Percentiles rank a stretch among this genome's conserved stretches.
Evolutionary conservation across 768 basidiomycete genomes (phyloP).

Genomic region (Austroboletus eburneus): DNA sequence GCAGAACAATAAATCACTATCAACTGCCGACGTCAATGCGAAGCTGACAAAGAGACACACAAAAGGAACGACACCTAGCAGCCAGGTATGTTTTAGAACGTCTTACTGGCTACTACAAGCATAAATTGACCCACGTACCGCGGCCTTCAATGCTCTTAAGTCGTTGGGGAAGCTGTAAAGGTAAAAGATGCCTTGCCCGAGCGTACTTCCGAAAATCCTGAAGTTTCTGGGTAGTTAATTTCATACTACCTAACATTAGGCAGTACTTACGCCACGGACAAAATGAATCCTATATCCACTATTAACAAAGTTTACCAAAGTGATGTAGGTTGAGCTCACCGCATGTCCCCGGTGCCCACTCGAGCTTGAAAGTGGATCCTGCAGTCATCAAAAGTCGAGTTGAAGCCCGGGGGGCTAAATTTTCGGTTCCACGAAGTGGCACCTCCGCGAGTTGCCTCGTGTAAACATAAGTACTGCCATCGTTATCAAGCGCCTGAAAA

Average conservation of each 20-base stretch:
- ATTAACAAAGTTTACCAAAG: neutral
- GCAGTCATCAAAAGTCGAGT: neutral
- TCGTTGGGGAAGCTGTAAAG: conserved; percentile 8
- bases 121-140: neutral
- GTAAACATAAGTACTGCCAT: neutral
- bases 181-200: conserved; percentile 10
- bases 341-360: neutral
- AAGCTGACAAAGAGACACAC: neutral
- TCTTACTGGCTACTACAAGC: too few relatives aligned
- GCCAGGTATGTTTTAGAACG: neutral
- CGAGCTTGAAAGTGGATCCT: neutral
- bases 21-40: neutral
- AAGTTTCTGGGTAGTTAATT: neutral
- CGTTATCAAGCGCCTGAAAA: neutral
- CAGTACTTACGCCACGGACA: conserved; percentile 4
- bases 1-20: neutral
- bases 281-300: neutral
- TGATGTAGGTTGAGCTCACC: conserved; percentile 1
- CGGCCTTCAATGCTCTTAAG: conserved; percentile 1
- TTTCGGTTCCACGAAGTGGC: neutral
- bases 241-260: neutral
- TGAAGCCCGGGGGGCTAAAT: neutral
- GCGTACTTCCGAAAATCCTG: conserved; percentile 11
- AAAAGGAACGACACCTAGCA: conserved; percentile 1
- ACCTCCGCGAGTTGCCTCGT: neutral